These are phyloP conservation scores for Acanthamoeba royreba DNA, from an alignment of 208 protist species.

Conservation along the genomic window DNA sequence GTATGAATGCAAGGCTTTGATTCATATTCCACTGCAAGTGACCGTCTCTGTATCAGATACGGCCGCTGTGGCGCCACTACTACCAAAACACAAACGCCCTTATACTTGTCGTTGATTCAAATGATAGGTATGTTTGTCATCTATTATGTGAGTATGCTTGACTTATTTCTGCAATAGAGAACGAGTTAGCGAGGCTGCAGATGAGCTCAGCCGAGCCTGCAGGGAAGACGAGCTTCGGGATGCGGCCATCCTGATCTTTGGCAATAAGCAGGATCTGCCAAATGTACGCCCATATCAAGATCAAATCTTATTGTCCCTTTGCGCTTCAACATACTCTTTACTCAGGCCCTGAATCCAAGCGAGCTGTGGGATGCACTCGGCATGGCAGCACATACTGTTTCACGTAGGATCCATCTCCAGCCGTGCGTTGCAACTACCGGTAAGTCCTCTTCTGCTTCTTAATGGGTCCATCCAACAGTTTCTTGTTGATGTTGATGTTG, in stretches of 20 bases:
- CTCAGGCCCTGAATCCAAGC: too few relatives aligned
- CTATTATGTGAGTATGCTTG: background rate
- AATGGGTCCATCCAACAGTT: too few relatives aligned
- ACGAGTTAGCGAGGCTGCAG: conserved; percentile 77
- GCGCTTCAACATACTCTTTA: too few relatives aligned
- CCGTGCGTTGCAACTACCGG: too few relatives aligned
- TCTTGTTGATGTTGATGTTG: too few relatives aligned
- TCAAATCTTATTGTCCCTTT: too few relatives aligned
- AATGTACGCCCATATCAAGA: too few relatives aligned
- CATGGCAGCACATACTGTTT: too few relatives aligned
- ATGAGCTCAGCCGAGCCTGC: conserved; percentile 81
- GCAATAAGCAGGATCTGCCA: conserved; percentile 90
- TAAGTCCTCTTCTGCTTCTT: too few relatives aligned
- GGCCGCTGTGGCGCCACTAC: conserved; percentile 94
- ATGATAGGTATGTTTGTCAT: background rate
- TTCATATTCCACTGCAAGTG: background rate
- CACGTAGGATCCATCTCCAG: too few relatives aligned
- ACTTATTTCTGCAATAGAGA: conserved; percentile 82
- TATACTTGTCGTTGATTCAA: conserved; percentile 91
- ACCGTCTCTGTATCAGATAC: conserved; percentile 47
- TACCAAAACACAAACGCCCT: conserved; percentile 91
- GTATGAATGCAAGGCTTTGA: background rate
- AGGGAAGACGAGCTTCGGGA: conserved; percentile 85
- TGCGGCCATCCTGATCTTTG: conserved; percentile 85
- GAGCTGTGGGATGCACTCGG: too few relatives aligned